Conservation (phyloP, 148 eudicot species). For the Amaranthus hypochondriacus region DNA sequence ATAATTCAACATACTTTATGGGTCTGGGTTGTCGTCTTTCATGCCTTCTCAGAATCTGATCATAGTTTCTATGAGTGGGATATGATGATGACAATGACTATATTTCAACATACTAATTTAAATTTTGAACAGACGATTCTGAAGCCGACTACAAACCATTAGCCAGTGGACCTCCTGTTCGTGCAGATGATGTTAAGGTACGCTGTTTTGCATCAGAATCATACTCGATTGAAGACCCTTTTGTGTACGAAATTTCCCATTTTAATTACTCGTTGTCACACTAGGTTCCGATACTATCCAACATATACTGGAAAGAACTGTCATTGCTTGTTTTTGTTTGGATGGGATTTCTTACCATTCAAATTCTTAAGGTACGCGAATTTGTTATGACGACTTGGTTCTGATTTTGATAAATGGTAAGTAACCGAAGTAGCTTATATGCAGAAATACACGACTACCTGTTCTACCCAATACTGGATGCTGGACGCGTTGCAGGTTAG, state of each 20-base stretch:
- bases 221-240: neutral
- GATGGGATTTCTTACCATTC: conserved; percentile 61
- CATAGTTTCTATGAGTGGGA: no score
- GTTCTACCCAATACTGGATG: conserved; percentile 47
- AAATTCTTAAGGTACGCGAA: conserved; percentile 50
- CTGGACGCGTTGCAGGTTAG: conserved; percentile 47
- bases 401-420: neutral
- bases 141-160: conserved; percentile 58
- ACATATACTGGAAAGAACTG: conserved; percentile 67
- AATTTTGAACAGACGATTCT: conserved; percentile 25
- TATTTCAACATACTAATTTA: neutral
- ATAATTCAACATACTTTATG: no score
- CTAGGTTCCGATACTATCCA: conserved; percentile 49
- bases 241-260: neutral
- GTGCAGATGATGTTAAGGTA: conserved; percentile 28
- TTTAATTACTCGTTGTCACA: neutral
- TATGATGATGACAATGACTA: no score
- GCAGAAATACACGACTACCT: conserved; percentile 41
- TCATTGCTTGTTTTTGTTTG: conserved; percentile 55
- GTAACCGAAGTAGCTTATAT: neutral
- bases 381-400: neutral
- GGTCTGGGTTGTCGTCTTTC: no score
- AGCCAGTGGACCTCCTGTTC: conserved; percentile 43
- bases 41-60: no score
- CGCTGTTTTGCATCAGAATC: neutral